Evolutionary conservation across 2,329 filamentous ascomycete genomes (phyloP).

Genomic region (Monilinia polystroma): DNA sequence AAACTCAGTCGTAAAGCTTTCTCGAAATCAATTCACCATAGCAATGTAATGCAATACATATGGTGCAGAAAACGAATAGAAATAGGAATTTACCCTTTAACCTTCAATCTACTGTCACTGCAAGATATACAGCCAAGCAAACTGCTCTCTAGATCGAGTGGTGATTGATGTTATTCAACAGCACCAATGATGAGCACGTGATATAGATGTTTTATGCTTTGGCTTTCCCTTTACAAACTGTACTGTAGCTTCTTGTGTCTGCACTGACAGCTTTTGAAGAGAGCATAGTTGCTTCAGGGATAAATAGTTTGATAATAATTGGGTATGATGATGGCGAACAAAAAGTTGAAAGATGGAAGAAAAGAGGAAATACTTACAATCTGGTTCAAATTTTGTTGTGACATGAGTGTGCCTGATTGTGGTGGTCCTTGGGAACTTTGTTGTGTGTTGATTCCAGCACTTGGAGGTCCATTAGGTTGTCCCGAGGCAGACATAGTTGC

Average conservation of each 20-base stretch:
- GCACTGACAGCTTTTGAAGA: not conserved
- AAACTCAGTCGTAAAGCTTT: not conserved
- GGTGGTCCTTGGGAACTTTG: conserved; percentile 48
- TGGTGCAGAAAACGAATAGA: not conserved
- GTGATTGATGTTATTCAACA: not conserved
- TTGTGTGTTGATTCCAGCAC: conserved; percentile 46
- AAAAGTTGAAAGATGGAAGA: not conserved
- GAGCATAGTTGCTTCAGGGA: not conserved
- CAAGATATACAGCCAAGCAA: not conserved
- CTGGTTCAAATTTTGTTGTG: conserved; percentile 89
- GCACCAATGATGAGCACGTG: not conserved
- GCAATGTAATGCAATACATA: not conserved
- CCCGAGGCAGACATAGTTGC: conserved; percentile 42
- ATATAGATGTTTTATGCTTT: not conserved
- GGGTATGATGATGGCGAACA: too few species aligned
- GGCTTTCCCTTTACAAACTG: not conserved
- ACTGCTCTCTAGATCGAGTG: not conserved
- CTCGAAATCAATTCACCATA: not conserved
- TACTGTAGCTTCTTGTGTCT: not conserved
- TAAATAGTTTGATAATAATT: not conserved
- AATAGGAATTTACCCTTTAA: too few species aligned
- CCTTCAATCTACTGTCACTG: not conserved
- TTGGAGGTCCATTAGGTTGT: conserved; percentile 48
- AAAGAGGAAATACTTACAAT: conserved; percentile 70
- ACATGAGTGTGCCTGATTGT: conserved; percentile 55